Conservation (phyloP, 139 green algal genomes). For the Closterium sp. region DNA sequence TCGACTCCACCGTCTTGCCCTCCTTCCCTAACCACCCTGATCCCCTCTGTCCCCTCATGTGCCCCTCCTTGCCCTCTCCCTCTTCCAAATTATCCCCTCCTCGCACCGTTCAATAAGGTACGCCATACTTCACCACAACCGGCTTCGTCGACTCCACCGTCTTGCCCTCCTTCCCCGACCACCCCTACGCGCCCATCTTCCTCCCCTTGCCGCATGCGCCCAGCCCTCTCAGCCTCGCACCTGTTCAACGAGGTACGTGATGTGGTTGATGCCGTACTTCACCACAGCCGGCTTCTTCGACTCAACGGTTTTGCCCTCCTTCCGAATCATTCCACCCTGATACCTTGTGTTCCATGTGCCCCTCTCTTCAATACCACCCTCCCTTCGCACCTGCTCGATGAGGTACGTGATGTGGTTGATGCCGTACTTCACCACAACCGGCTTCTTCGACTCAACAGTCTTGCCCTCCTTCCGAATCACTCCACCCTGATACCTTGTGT, state of each 20-base stretch:
- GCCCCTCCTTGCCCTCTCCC: not conserved
- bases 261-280: too few species aligned
- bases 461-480: conserved; percentile 36
- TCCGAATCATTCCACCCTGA: too few species aligned
- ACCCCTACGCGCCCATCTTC: too few species aligned
- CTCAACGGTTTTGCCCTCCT: not conserved
- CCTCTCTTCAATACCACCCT: too few species aligned
- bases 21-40: not conserved
- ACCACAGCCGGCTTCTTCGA: not conserved
- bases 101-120: too few species aligned
- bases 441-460: conserved; percentile 96
- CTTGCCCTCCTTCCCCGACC: too few species aligned
- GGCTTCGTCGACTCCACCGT: not conserved
- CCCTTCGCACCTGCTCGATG: conserved; percentile 69
- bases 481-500: too few species aligned
- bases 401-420: conserved; percentile 99
- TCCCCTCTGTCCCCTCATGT: not conserved
- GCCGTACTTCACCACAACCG: conserved; percentile 97
- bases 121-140: conserved; percentile 1
- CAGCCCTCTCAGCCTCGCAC: too few species aligned
- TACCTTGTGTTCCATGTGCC: too few species aligned
- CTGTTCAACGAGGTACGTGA: too few species aligned
- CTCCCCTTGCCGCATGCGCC: too few species aligned
- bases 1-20: not conserved
- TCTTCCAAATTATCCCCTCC: too few species aligned